phyloP scores from a whole-genome alignment of 768 basidiomycete genomes.

The Suillus alpinus region DNA sequence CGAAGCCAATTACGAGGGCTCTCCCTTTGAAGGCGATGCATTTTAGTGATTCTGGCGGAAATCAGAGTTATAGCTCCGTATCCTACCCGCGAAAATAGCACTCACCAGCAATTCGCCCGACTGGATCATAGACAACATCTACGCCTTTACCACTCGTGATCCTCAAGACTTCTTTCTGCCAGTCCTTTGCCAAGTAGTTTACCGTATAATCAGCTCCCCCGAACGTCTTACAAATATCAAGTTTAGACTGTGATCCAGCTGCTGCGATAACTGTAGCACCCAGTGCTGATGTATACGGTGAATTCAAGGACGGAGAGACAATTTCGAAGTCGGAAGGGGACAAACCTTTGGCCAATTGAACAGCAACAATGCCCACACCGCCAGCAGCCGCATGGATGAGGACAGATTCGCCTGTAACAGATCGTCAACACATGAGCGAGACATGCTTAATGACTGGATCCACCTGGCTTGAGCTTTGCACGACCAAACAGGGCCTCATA shows the following conservation, averaged over 20 bases:
- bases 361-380: conserved; percentile 88
- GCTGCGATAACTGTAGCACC: conserved; percentile 96
- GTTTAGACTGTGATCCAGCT: conserved; percentile 74
- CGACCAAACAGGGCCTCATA: conserved; percentile 90
- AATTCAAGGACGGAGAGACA: neutral
- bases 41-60: conserved; percentile 68
- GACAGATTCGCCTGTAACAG: conserved; percentile 73
- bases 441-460: conserved; percentile 10
- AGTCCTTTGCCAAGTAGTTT: conserved; percentile 73
- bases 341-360: conserved; percentile 89
- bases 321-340: neutral
- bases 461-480: conserved; percentile 75
- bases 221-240: conserved; percentile 68
- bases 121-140: conserved; percentile 85
- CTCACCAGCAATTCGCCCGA: conserved; percentile 70
- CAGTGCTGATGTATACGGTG: conserved; percentile 47
- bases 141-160: conserved; percentile 85
- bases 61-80: neutral
- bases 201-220: conserved; percentile 84
- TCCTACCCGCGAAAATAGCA: neutral
- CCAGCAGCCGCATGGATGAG: conserved; percentile 95
- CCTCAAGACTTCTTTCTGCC: conserved; percentile 88
- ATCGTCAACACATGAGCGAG: neutral
- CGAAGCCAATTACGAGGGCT: conserved; percentile 84
- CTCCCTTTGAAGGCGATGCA: conserved; percentile 95